Evolutionary conservation across 495 filamentous ascomycete genomes (phyloP).

Genomic region (Tuber magnatum): DNA sequence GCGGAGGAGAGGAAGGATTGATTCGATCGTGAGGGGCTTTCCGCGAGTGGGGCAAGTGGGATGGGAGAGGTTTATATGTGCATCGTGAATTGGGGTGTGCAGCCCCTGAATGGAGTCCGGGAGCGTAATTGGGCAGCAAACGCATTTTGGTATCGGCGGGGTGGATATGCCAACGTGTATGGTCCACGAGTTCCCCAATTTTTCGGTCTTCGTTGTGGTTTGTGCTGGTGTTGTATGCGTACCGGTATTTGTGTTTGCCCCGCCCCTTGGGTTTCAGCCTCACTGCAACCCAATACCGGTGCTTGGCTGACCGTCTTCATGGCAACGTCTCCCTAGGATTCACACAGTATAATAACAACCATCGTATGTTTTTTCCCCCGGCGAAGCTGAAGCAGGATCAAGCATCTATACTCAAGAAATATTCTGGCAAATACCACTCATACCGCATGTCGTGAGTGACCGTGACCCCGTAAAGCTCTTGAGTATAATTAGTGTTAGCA

Average conservation of each 20-base stretch:
- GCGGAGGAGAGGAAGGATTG: not conserved
- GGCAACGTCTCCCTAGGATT: not conserved
- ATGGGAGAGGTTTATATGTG: slow-evolving; percentile 1
- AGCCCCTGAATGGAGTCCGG: not conserved
- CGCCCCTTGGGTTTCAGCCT: not conserved
- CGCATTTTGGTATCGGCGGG: not conserved
- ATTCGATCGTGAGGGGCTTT: not conserved
- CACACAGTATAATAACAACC: not conserved
- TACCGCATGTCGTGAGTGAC: not conserved
- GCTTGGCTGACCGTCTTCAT: not conserved
- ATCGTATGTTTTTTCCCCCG: not conserved
- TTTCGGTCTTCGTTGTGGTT: not conserved
- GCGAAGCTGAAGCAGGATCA: not conserved
- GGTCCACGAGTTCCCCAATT: not conserved
- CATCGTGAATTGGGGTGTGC: not conserved
- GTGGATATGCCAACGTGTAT: not conserved
- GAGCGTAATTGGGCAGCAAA: not conserved
- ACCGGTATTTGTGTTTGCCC: not conserved
- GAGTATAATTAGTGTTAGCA: not conserved
- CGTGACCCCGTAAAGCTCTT: not conserved
- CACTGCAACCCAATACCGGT: not conserved
- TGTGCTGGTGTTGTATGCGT: not conserved
- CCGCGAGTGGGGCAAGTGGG: not conserved
- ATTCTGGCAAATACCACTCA: not conserved
- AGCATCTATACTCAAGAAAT: not conserved